Conservation (phyloP, 306 rosid genomes). For the Prunus fruticosa region DNA sequence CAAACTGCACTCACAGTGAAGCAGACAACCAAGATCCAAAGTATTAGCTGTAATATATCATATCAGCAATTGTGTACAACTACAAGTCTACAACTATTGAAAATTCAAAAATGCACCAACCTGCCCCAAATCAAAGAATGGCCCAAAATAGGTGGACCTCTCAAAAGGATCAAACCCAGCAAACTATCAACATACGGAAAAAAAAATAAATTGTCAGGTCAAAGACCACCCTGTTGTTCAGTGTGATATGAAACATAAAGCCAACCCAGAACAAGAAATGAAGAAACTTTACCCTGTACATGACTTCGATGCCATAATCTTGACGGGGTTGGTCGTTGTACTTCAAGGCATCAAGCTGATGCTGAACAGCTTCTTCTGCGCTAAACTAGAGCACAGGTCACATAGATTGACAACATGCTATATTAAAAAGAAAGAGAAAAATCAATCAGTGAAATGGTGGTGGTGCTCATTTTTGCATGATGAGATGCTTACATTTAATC, state of each 20-base stretch:
- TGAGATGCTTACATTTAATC: slow-evolving; percentile 54
- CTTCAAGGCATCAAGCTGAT: slow-evolving; percentile 81
- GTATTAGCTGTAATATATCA: slow-evolving; percentile 7
- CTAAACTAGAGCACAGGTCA: slow-evolving; percentile 50
- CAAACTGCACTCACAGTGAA: slow-evolving; percentile 54
- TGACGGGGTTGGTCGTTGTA: slow-evolving; percentile 74
- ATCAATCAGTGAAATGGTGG: neutral
- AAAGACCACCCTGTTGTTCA: neutral
- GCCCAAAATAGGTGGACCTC: slow-evolving; percentile 94
- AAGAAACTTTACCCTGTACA: slow-evolving; percentile 63
- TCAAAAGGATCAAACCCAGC: slow-evolving; percentile 97
- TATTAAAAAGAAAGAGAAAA: neutral
- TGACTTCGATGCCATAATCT: slow-evolving; percentile 89
- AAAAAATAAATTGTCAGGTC: neutral
- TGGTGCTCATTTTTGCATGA: neutral
- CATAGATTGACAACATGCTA: neutral
- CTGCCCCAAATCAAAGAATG: slow-evolving; percentile 97
- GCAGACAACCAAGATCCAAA: neutral
- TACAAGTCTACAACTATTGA: neutral
- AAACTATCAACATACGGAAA: slow-evolving; percentile 40
- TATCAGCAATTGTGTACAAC: neutral
- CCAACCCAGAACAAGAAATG: neutral
- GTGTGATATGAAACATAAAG: neutral
- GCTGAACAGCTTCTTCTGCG: slow-evolving; percentile 87
- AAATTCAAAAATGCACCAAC: slow-evolving; percentile 28